Base-by-base conservation (phyloP, 495 filamentous ascomycete genomes). In the Pyronema domesticum region DNA sequence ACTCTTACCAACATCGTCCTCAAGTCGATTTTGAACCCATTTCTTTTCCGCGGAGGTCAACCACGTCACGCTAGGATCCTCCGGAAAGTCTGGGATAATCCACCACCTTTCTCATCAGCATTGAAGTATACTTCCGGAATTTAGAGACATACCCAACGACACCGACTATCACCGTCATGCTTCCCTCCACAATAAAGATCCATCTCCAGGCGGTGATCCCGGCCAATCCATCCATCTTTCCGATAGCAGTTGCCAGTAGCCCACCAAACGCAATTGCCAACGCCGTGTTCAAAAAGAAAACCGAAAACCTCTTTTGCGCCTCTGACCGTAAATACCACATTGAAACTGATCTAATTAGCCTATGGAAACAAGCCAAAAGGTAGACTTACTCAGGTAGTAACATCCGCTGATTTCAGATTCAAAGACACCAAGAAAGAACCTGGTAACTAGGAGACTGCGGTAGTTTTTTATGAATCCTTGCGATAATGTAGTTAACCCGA, bases 251-350 rank as follows among this genome's bases (percentile, higher is more conserved):
- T 2, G 87, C 87, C 8, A 94, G 70, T 11, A 94, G 70, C 10
- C 87, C 86, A 40, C 87, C 86, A 58, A 94, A 94, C 4, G 87
- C 87, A 18, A 86, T 86, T 6, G 87, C 86, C 23, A 94, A 67
- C 2, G 81, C 82, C 0, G 88, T 89, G 3, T 79, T 82, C 56
- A 73, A 73, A 73, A 91, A 96, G 72, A 95, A 95, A 71, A 95
- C 83, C 40, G 77, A 81, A 67, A 85, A 94, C 17, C 89, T 77
- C 64, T 83, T 83, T 68, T 94, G 88, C 3, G 88, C 85, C 70
- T 95, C 89, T 19, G 70, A 70, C 30, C 88, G 79, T 55, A 80
- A 81, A 60, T 96, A 96, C 85, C 86, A 94, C 81, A 85, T 87
- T 36, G 79, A n/a, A n/a, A n/a, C n/a, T n/a, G n/a, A 30, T 33